Base-by-base conservation (phyloP, 2,329 filamentous ascomycete species). In the Xylaria sp. region DNA sequence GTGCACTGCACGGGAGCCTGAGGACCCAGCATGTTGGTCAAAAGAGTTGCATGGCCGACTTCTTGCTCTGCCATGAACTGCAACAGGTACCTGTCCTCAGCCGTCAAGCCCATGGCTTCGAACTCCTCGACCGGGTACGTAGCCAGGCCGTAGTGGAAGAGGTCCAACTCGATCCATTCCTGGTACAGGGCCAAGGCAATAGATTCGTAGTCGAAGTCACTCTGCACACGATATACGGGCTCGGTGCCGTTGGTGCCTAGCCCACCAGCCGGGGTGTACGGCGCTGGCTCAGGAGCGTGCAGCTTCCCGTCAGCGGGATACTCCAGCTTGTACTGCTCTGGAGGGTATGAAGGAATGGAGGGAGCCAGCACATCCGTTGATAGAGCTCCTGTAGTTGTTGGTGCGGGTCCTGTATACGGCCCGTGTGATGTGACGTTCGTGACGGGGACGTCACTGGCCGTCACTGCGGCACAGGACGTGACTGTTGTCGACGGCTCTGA, bases 131-230 rank as follows among this genome's bases (percentile, higher is more conserved):
- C 87, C 1, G 88, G 89, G 80, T 93, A 96, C 0, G 84, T 87
- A 0, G 87, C 88, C 2, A 96, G 85, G 15, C 91, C 92, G 77
- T 91, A 89, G 79, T 92, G 90, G 86, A 96, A 96, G 15, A 94
- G 85, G 77, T 96, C 93, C 0, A 96, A 85, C 81, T 96, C 92
- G 63, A 95, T 94, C 87, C 89, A 96, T 80, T 96, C 93, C 75
- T 94, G 91, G 77, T 95, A 94, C 0, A 95, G 83, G 13, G 87
- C 92, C 13, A 96, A 84, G 0, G 89, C 87, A 37, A 96, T 85
- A 0, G 92, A 94, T 78, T 95, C 86, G 78, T 91, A 96, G 79
- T 96, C 93, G 76, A 94, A 96, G 76, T 97, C 93, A 72, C 90
- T 93, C 75, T 93, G 86, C 0, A 92, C 90, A 70, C 91, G 89